Evolutionary conservation across 2,329 filamentous ascomycete species (phyloP), one percentile per base, ranked within the genome.

Genomic region (Pseudogymnoascus sp.): DNA sequence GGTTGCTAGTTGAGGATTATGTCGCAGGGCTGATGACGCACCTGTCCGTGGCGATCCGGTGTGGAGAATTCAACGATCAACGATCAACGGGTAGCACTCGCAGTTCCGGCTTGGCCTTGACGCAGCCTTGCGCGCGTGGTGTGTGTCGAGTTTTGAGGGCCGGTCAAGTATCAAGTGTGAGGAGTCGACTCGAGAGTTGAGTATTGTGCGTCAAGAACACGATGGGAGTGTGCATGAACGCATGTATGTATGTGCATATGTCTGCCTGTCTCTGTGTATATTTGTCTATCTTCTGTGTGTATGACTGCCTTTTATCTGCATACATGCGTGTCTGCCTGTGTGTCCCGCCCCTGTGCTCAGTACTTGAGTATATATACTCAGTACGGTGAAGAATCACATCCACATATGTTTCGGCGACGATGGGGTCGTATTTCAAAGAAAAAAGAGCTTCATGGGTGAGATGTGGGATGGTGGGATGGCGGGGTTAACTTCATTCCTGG

Each of bases 11-110:
- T 5, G 14, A 31, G 26, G 16, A 11, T 31, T 29, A n/a, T 54
- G 26, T 54, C 47, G 47, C 47, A 54, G 47, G 47, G 47, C 47
- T 54, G 47, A 54, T 54, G 47, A 54, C 47, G 47, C 47, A 54
- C 47, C 31, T 54, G 47, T 31, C 26, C 26, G 47, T n/a, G 47
- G 47, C 47, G 47, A 54, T 54, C 47, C 47, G 47, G 47, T 54
- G 47, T 54, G 47, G 47, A 54, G 47, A 31, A 16, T 26, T 26
- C n/a, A 16, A 7, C 26, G 47, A 54, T 54, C 10, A 54, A 18
- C 47, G 47, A 31, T 54, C n/a, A 54, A 31, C 26, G 47, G 47
- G 47, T 54, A 54, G n/a, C 14, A 54, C 14, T 54, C n/a, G 14
- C n/a, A 16, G 47, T 54, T 54, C 47, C 26, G 26, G 47, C 47